These are phyloP conservation scores for sunflower (Helianthus annuus) DNA, from an alignment of 129 eudicot species.

Conservation along the genomic window HanXRQr2.0-SUNRISE NC_035433.2:61991757-61992256, in stretches of 20 bases:
- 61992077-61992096: constrained; percentile 18
- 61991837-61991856: not conserved
- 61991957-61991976: constrained; percentile 19
- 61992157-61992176: not conserved
- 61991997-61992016: constrained; percentile 29
- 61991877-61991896: constrained; percentile 22
- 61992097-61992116: not conserved
- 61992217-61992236: too few relatives aligned
- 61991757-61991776: not conserved
- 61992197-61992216: not conserved
- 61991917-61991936: constrained; percentile 31
- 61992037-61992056: constrained; percentile 36
- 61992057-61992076: constrained; percentile 31
- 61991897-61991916: constrained; percentile 13
- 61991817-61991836: constrained; percentile 7
- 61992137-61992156: not conserved
- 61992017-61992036: constrained; percentile 43
- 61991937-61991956: constrained; percentile 29
- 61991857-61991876: constrained; percentile 26
- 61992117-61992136: not conserved
- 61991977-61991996: constrained; percentile 40
- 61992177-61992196: not conserved
- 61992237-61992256: too few relatives aligned
- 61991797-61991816: constrained; percentile 25
- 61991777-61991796: constrained; percentile 1